A percentile compares a stretch with the other conserved stretches of the same genome.
Conservation (phyloP, 805 yeast species). For the Peterozyma toletana region DNA sequence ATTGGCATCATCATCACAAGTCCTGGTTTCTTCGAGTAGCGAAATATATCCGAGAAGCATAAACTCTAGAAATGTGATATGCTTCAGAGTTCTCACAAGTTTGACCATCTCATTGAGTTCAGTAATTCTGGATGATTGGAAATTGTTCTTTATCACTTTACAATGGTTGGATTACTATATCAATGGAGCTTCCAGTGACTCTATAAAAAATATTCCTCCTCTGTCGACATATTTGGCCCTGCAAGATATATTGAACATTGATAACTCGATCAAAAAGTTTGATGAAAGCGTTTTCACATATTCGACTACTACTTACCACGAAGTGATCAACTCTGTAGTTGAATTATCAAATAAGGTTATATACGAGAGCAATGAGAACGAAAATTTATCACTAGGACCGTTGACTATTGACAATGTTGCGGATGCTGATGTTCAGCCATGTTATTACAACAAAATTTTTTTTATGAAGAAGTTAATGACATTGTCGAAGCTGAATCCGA, state of each 20-base stretch:
- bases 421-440: constrained; percentile 18
- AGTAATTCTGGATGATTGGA: constrained; percentile 60
- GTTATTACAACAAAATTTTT: constrained; percentile 50
- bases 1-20: constrained; percentile 11
- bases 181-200: constrained; percentile 48
- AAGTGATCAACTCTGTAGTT: constrained; percentile 40
- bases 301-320: constrained; percentile 39
- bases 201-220: constrained; percentile 33
- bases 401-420: background rate
- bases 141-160: constrained; percentile 47
- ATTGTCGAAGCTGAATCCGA: constrained; percentile 42
- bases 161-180: constrained; percentile 75
- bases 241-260: constrained; percentile 45
- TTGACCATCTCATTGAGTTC: constrained; percentile 81
- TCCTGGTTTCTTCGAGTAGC: background rate
- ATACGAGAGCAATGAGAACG: background rate
- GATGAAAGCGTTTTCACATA: constrained; percentile 55
- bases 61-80: constrained; percentile 62
- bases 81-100: constrained; percentile 73
- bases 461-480: constrained; percentile 47
- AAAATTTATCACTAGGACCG: background rate
- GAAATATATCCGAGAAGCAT: constrained; percentile 36
- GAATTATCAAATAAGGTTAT: constrained; percentile 28
- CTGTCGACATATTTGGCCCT: constrained; percentile 32
- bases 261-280: constrained; percentile 50